phyloP scores from a whole-genome alignment of 2,329 filamentous ascomycete species.

The Chrysosphaeria jannelii region DNA sequence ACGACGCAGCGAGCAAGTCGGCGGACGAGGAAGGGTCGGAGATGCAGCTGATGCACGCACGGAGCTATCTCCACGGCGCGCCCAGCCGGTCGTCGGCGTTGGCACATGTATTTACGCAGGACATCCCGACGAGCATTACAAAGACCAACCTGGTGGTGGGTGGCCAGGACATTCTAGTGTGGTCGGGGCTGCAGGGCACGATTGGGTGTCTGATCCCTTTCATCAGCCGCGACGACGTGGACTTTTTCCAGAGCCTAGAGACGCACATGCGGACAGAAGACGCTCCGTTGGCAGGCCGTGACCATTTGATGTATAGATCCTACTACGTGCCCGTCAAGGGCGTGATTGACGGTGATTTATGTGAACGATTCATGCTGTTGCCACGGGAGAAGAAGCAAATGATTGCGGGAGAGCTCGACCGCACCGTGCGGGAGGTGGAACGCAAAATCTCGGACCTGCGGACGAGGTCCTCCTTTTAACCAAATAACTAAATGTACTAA shows the following conservation, averaged over 20 bases:
- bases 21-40: slow-evolving; percentile 80
- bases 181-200: slow-evolving; percentile 84
- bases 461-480: slow-evolving; percentile 27
- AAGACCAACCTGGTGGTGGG: slow-evolving; percentile 77
- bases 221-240: slow-evolving; percentile 67
- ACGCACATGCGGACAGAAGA: slow-evolving; percentile 66
- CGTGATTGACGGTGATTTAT: slow-evolving; percentile 86
- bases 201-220: slow-evolving; percentile 86
- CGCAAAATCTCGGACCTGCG: slow-evolving; percentile 58
- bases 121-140: slow-evolving; percentile 70
- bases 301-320: slow-evolving; percentile 82
- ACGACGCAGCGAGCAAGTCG: slow-evolving; percentile 59
- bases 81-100: slow-evolving; percentile 61
- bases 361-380: slow-evolving; percentile 66
- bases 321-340: slow-evolving; percentile 96
- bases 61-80: slow-evolving; percentile 68
- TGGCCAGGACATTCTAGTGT: slow-evolving; percentile 70
- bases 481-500: background rate
- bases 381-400: slow-evolving; percentile 75
- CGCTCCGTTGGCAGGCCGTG: slow-evolving; percentile 62
- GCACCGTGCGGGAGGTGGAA: slow-evolving; percentile 78
- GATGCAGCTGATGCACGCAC: slow-evolving; percentile 68
- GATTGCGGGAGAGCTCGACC: slow-evolving; percentile 79
- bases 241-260: slow-evolving; percentile 91
- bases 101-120: slow-evolving; percentile 70